Conservation (phyloP, 768 basidiomycete genomes). For the Stropharia rugosoannulata region DNA sequence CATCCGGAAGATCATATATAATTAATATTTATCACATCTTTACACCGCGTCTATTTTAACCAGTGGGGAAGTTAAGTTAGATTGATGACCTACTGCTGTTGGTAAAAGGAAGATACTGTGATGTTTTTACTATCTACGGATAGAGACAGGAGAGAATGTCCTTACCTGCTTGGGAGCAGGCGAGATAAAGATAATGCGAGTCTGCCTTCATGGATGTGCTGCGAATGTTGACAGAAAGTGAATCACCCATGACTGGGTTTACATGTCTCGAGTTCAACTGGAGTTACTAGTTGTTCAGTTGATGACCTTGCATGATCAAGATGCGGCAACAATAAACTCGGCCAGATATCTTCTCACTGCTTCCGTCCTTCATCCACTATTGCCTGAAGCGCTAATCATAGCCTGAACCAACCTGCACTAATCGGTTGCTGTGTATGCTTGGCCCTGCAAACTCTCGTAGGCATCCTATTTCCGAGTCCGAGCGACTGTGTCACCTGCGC, state of each 20-base stretch:
- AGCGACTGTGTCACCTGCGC: background rate
- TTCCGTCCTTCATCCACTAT: constrained; percentile 2
- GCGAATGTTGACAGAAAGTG: background rate
- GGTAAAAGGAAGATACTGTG: too few relatives aligned
- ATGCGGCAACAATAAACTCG: constrained; percentile 7
- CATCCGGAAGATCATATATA: too few relatives aligned
- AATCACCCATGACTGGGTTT: background rate
- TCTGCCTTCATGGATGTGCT: too few relatives aligned
- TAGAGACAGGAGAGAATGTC: too few relatives aligned
- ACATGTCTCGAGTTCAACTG: too few relatives aligned
- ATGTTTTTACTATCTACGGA: too few relatives aligned
- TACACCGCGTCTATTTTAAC: too few relatives aligned
- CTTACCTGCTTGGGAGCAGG: too few relatives aligned
- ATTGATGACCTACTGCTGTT: too few relatives aligned
- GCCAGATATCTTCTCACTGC: constrained; percentile 2
- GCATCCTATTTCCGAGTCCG: constrained; percentile 3
- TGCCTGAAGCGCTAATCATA: constrained; percentile 6
- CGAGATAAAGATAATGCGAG: too few relatives aligned
- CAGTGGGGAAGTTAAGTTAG: too few relatives aligned
- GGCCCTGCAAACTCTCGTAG: background rate
- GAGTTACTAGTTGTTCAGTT: background rate
- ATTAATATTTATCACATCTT: too few relatives aligned
- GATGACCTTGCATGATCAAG: constrained; percentile 6
- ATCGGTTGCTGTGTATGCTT: background rate
- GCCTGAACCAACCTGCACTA: background rate